Conservation (phyloP, 352 stramenopile species). For the Albugo laibachii region DNA sequence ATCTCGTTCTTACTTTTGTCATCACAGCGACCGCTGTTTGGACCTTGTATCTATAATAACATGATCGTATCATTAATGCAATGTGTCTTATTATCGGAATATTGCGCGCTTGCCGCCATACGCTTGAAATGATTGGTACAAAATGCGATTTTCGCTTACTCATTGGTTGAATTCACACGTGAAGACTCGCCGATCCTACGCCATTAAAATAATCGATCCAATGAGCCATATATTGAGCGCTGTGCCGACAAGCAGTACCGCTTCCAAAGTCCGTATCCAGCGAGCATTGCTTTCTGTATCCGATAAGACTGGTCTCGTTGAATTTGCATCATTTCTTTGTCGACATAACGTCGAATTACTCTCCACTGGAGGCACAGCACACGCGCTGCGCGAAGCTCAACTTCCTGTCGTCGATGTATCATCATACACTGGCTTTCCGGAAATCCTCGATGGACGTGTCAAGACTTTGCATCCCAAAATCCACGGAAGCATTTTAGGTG, state of each 20-base stretch:
- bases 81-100: too few species aligned
- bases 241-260: slow-evolving; percentile 27
- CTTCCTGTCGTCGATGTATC: slow-evolving; percentile 93
- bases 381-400: slow-evolving; percentile 87
- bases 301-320: slow-evolving; percentile 96
- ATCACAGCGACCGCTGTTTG: slow-evolving; percentile 42
- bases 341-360: slow-evolving; percentile 91
- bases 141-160: too few species aligned
- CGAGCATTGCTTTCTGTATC: slow-evolving; percentile 97
- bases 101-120: too few species aligned
- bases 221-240: slow-evolving; percentile 73
- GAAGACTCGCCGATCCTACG: too few species aligned
- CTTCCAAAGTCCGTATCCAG: slow-evolving; percentile 81
- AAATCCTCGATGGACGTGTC: slow-evolving; percentile 98
- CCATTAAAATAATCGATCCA: too few species aligned
- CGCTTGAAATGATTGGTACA: too few species aligned
- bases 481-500: slow-evolving; percentile 94
- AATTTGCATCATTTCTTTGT: slow-evolving; percentile 89
- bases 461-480: slow-evolving; percentile 99
- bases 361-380: slow-evolving; percentile 96
- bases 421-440: slow-evolving; percentile 92
- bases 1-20: slow-evolving; percentile 44
- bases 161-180: too few species aligned
- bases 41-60: slow-evolving; percentile 7
- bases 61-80: too few species aligned